Evolutionary conservation across 2,329 filamentous ascomycete species (phyloP).

Genomic region (Monosporascus sp.): DNA sequence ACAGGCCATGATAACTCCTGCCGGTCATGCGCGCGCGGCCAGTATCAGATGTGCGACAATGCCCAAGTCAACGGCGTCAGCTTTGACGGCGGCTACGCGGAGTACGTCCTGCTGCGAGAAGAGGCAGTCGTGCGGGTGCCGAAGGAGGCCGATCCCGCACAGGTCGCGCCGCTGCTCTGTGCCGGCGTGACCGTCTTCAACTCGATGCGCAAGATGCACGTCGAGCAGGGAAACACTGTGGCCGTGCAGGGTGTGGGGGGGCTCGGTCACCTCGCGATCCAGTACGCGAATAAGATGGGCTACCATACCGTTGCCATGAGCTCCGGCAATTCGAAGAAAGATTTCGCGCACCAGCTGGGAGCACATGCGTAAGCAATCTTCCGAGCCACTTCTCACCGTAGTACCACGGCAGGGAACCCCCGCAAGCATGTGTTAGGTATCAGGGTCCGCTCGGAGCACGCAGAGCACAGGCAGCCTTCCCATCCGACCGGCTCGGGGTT

Average conservation of each 20-base stretch:
- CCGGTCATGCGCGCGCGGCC: conserved; percentile 54
- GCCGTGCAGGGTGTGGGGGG: conserved; percentile 68
- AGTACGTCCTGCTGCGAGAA: conserved; percentile 55
- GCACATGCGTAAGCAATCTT: conserved; percentile 41
- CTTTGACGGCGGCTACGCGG: conserved; percentile 61
- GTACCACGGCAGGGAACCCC: too few species aligned
- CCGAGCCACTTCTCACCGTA: neutral
- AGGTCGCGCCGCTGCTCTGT: conserved; percentile 56
- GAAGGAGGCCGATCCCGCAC: conserved; percentile 41
- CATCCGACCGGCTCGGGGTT: too few species aligned
- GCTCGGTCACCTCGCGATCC: conserved; percentile 70
- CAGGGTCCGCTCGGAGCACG: too few species aligned
- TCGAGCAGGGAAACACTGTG: conserved; percentile 47
- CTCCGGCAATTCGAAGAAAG: conserved; percentile 59
- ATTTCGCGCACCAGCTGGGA: conserved; percentile 59
- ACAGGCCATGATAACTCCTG: conserved; percentile 57
- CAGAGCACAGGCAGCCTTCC: too few species aligned
- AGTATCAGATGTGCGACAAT: conserved; percentile 65
- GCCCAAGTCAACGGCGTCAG: conserved; percentile 58
- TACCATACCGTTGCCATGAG: conserved; percentile 66
- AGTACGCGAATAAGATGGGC: conserved; percentile 72
- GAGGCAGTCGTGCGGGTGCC: conserved; percentile 57
- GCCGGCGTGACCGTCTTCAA: conserved; percentile 62
- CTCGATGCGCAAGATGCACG: conserved; percentile 46
- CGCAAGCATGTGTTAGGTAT: too few species aligned